Conservation (phyloP, 208 protist species). For the Acanthamoeba royreba region DNA sequence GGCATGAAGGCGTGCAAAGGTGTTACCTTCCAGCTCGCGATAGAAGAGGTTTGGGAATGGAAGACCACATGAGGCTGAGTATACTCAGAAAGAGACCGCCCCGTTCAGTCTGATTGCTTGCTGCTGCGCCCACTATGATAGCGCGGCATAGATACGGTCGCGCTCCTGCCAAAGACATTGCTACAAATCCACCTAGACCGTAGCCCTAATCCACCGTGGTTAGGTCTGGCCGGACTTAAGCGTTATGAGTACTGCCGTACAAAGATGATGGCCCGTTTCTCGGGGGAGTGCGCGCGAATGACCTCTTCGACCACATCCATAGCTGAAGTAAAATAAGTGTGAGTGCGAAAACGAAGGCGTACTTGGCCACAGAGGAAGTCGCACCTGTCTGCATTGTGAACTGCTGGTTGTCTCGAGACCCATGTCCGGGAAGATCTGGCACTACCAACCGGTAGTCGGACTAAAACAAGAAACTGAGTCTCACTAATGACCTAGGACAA, state of each 20-base stretch:
- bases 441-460: neutral
- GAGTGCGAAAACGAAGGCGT: neutral
- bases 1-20: neutral
- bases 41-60: neutral
- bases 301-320: neutral
- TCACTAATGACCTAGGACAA: too few species aligned
- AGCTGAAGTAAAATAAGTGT: neutral
- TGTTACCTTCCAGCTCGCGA: neutral
- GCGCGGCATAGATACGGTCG: neutral
- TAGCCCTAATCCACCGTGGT: too few species aligned
- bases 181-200: neutral
- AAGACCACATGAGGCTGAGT: neutral
- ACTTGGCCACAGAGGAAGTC: neutral
- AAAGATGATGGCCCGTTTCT: neutral
- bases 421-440: neutral
- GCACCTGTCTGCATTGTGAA: neutral
- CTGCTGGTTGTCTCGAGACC: neutral
- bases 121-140: neutral
- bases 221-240: neutral
- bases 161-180: neutral
- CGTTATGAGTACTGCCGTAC: neutral
- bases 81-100: neutral
- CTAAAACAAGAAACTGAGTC: neutral
- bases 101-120: neutral
- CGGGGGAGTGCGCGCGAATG: neutral